Evolutionary conservation across 345 rosid species (phyloP).

Genomic region (Arabis hirsuta): DNA sequence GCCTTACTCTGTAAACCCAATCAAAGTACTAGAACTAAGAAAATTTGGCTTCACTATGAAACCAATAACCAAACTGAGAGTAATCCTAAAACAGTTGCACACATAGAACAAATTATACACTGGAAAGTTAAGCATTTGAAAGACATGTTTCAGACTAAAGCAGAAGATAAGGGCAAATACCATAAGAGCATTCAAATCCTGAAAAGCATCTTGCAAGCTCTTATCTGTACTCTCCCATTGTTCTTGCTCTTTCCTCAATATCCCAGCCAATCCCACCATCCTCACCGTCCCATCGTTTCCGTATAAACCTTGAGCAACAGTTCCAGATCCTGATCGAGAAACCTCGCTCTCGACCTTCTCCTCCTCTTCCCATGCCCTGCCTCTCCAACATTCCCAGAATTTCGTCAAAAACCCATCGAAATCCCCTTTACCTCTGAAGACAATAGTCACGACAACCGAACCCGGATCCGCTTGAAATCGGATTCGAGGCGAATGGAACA

Average conservation of each 20-base stretch:
- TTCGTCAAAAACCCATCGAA: conserved; percentile 75
- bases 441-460: conserved; percentile 67
- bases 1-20: conserved; percentile 72
- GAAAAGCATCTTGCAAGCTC: conserved; percentile 95
- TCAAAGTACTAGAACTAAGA: conserved; percentile 17
- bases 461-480: conserved; percentile 68
- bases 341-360: conserved; percentile 38
- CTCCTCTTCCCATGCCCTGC: conserved; percentile 71
- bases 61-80: not conserved
- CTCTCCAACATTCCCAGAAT: conserved; percentile 84
- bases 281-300: conserved; percentile 81
- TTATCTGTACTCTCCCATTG: conserved; percentile 94
- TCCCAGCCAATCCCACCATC: conserved; percentile 96
- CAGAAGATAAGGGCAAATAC: conserved; percentile 42
- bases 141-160: not conserved
- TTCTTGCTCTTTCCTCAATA: conserved; percentile 91
- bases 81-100: conserved; percentile 17
- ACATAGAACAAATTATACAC: not conserved
- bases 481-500: conserved; percentile 85
- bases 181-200: conserved; percentile 94
- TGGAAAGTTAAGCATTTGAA: not conserved
- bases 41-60: not conserved
- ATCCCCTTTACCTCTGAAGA: conserved; percentile 84
- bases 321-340: conserved; percentile 40
- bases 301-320: conserved; percentile 58